Evolutionary conservation across 805 yeast species (phyloP), one percentile per base, ranked within the genome.

Genomic region (Kluyveromyces starmeri): DNA sequence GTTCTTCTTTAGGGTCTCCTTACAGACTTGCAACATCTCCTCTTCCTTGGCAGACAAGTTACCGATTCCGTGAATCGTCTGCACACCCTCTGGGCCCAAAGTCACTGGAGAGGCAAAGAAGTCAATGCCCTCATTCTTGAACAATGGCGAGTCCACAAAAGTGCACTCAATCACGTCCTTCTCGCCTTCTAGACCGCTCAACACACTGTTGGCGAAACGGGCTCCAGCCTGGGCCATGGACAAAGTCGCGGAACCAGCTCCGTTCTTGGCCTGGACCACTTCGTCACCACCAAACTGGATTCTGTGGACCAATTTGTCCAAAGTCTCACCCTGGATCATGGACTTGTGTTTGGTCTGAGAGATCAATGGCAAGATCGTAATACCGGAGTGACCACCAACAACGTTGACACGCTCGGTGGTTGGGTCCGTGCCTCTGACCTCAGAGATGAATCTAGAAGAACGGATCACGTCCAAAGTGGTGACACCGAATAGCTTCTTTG

Each of bases 331-430:
- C 51, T 74, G 66, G 59, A 81, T 65, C 49, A 65, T 50, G 25
- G 32, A 49, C 59, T 71, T 71, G 71, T 81, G 84, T 64, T 65
- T 71, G 48, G 92, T 71, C 69, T 82, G 95, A 43, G 94, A 83
- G 61, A 86, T 68, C 63, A 88, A 70, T 58, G 96, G 96, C 42
- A 86, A 94, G 64, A 86, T 86, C 63, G 96, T 88, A 60, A 80
- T 78, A 66, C 96, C 96, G 40, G 95, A 84, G 78, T 86, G 96
- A 53, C 96, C 96, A 62, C 96, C 96, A 47, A 88, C 89, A 57
- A 88, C 95, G 47, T 84, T 73, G 46, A 86, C 83, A 48, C 63
- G 67, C 71, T 83, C 94, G 47, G 70, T 64, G 44, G 67, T 71
- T 59, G 94, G 96, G 61, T 75, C 75, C 50, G 86, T 80, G 25